A percentile compares a stretch with the other conserved stretches of the same genome.
phyloP scores from a whole-genome alignment of 2,329 filamentous ascomycete genomes.

The Sclerotinia spermophila region DNA sequence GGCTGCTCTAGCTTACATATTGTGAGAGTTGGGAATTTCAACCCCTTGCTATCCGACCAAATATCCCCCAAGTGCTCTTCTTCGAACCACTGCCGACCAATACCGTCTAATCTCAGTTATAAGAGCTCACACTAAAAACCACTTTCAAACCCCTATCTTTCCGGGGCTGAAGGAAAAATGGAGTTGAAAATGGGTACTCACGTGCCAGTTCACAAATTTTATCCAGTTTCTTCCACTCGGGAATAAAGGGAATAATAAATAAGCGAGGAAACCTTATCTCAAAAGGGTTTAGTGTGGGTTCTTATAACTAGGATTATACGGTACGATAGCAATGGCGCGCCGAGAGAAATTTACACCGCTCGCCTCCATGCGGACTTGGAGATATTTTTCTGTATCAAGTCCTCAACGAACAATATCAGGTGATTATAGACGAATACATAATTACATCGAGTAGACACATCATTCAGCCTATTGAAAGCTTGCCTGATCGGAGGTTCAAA shows the following conservation, averaged over 20 bases:
- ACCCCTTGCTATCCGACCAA: conserved; percentile 14
- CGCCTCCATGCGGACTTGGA: conserved; percentile 9
- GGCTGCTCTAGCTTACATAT: neutral
- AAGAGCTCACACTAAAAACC: too few species aligned
- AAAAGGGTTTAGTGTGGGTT: too few species aligned
- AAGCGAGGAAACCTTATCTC: too few species aligned
- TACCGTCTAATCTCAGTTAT: too few species aligned
- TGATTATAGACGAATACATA: conserved; percentile 2
- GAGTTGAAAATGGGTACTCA: too few species aligned
- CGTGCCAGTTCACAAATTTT: too few species aligned
- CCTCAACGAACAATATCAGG: neutral
- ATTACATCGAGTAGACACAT: neutral
- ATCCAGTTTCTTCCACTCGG: too few species aligned
- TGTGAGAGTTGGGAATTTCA: neutral
- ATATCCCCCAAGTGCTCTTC: neutral
- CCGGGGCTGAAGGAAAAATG: too few species aligned
- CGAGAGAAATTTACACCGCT: conserved; percentile 10
- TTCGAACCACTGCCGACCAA: neutral
- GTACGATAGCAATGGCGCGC: conserved; percentile 3
- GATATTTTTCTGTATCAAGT: neutral
- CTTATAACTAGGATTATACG: too few species aligned
- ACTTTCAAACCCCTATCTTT: too few species aligned
- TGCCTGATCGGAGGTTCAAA: neutral
- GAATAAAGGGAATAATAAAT: too few species aligned
- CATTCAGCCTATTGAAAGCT: neutral